These are phyloP conservation scores for Didymella arachidicola DNA, from an alignment of 2,329 filamentous ascomycete species.

Conservation along the genomic window DNA sequence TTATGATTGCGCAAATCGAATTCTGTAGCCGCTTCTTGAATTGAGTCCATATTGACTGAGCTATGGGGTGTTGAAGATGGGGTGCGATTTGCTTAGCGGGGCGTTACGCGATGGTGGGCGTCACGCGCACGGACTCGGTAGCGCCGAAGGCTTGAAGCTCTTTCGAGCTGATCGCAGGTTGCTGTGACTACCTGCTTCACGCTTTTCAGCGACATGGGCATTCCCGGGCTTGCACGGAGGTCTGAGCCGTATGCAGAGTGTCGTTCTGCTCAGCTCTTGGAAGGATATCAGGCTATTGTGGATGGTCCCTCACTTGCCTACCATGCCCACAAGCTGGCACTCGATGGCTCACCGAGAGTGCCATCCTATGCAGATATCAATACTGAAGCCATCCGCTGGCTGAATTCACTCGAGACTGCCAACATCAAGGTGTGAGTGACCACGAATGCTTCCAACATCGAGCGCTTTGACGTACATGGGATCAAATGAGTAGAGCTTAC, in stretches of 20 bases:
- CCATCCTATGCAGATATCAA: conserved; percentile 68
- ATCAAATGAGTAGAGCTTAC: conserved; percentile 8
- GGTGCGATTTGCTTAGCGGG: too few relatives aligned
- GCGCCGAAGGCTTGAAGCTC: conserved; percentile 11
- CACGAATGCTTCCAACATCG: conserved; percentile 22
- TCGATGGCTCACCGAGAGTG: conserved; percentile 41
- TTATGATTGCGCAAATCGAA: too few relatives aligned
- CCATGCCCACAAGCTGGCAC: conserved; percentile 65
- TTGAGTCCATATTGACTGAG: too few relatives aligned
- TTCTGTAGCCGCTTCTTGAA: too few relatives aligned
- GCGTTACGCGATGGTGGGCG: too few relatives aligned
- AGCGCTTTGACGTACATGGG: background rate
- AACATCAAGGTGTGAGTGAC: conserved; percentile 68
- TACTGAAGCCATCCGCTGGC: conserved; percentile 61
- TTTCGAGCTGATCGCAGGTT: conserved; percentile 7
- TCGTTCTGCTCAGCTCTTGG: conserved; percentile 31
- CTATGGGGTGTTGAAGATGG: too few relatives aligned
- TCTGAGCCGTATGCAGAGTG: conserved; percentile 44
- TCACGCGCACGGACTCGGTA: too few relatives aligned
- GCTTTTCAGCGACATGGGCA: conserved; percentile 40
- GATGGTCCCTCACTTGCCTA: conserved; percentile 84
- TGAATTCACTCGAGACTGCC: conserved; percentile 65
- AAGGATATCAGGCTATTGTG: conserved; percentile 57
- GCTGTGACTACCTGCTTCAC: conserved; percentile 9
- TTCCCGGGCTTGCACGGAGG: conserved; percentile 42